A percentile compares a stretch with the other conserved stretches of the same genome.
Evolutionary conservation across 2,329 filamentous ascomycete species (phyloP).

Genomic region (Akanthomyces uredinophilus): DNA sequence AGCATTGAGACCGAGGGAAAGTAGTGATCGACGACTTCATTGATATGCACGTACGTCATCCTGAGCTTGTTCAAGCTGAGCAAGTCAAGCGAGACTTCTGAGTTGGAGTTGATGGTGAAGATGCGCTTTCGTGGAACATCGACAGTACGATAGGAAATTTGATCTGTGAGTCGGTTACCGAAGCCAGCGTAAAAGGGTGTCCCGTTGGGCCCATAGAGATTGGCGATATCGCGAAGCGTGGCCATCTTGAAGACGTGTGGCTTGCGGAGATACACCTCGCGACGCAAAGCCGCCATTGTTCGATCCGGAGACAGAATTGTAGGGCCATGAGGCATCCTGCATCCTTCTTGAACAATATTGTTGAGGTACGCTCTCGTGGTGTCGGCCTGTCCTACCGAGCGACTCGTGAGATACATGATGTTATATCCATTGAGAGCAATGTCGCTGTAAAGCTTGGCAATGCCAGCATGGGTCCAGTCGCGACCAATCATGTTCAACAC

Average conservation of each 20-base stretch:
- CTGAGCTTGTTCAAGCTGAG: conserved; percentile 90
- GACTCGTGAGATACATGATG: conserved; percentile 94
- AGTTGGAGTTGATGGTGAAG: conserved; percentile 98
- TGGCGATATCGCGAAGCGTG: conserved; percentile 88
- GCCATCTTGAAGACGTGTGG: conserved; percentile 99
- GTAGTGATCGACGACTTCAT: conserved; percentile 95
- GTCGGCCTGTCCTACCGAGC: conserved; percentile 90
- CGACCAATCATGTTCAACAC: conserved; percentile 94
- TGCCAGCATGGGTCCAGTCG: conserved; percentile 95
- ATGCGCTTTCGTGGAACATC: conserved; percentile 92
- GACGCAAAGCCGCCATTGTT: conserved; percentile 85
- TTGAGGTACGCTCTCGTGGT: conserved; percentile 84
- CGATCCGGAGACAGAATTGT: conserved; percentile 94
- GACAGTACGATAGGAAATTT: conserved; percentile 90
- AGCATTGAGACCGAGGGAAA: conserved; percentile 88
- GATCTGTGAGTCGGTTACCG: conserved; percentile 92
- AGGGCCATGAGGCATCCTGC: conserved; percentile 79
- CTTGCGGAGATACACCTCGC: conserved; percentile 92
- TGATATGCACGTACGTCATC: conserved; percentile 95
- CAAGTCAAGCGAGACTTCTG: conserved; percentile 87
- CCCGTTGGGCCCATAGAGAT: conserved; percentile 69
- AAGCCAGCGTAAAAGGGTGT: conserved; percentile 96
- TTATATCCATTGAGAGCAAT: conserved; percentile 96
- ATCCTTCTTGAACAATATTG: conserved; percentile 83
- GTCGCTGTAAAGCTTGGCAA: conserved; percentile 95